Base-by-base conservation (phyloP, 2,329 filamentous ascomycete species). In the Magnaporthiopsis rhizophila region DNA sequence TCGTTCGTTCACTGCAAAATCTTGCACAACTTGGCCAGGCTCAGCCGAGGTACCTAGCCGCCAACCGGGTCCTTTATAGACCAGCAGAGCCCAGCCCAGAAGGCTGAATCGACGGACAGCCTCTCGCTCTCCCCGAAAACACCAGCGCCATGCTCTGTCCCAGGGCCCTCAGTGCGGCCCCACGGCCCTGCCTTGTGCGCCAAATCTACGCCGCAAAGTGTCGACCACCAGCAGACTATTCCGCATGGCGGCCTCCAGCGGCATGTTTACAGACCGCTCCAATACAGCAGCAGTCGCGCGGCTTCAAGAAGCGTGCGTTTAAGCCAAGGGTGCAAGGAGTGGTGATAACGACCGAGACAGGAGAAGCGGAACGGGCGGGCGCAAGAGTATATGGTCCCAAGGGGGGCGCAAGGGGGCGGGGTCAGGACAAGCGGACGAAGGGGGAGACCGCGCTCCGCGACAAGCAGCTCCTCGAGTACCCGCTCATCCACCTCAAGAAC, bases 131-230 rank as follows among this genome's bases (percentile, higher is more conserved):
- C 9, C n/a, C 3, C 21, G 18, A 2, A 38, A 26, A 45, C 32
- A 38, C 21, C 5, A 32, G n/a, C 45, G 45, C 8, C 28, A 62
- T 62, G 61, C 50, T 62, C 30, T 62, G 61, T 13, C 61, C 61
- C 3, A 62, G 45, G 45, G 61, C 61, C 32, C 36, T 53, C 45
- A 53, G 45, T 11, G 45, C 21, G 2, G 18, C 21, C 45, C 21
- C 45, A 21, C 45, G 45, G 45, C 9, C 45, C 11, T n/a, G 45
- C n/a, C 45, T 53, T 24, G 45, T 53, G 45, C 45, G 45, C 45
- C 45, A 53, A n/a, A 53, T 53, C 8, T 53, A 24, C 45, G 45
- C 45, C 21, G n/a, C 21, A 6, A 53, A n/a, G 21, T 24, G 18
- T 53, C 45, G 45, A 53, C 45, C n/a, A 53, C 45, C 45, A 24